Evolutionary conservation across 306 rosid species (phyloP).

Genomic region (Lupinus albus): DNA sequence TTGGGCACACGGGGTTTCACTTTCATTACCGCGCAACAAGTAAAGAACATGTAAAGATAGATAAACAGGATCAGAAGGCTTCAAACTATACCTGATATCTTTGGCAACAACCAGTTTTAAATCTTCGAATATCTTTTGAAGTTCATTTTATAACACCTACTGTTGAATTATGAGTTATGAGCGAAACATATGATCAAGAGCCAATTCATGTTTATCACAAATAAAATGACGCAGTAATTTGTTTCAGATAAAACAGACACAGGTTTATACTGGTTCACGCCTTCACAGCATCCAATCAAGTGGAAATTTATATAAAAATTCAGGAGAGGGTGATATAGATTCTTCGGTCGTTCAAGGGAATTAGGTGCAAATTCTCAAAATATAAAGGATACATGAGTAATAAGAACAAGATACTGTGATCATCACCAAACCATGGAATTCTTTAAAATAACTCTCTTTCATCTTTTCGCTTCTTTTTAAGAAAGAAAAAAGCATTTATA

Average conservation of each 20-base stretch:
- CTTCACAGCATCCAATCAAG: neutral
- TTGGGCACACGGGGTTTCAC: neutral
- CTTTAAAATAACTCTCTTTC: neutral
- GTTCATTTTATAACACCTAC: constrained; percentile 2
- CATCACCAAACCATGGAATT: neutral
- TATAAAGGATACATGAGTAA: neutral
- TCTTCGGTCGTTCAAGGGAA: neutral
- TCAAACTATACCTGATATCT: constrained; percentile 11
- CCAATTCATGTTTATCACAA: constrained; percentile 5
- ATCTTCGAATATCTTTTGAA: neutral
- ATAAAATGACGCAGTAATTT: constrained; percentile 25
- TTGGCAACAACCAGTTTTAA: neutral
- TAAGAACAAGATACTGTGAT: neutral
- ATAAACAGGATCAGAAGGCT: constrained; percentile 10
- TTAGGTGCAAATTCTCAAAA: no score
- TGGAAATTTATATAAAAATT: neutral
- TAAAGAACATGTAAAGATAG: neutral
- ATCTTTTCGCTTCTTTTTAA: neutral
- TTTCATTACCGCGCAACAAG: neutral
- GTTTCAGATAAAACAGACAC: constrained; percentile 23
- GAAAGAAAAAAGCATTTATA: neutral
- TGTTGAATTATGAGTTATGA: constrained; percentile 1
- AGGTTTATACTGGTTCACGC: neutral
- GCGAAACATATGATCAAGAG: neutral
- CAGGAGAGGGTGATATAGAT: constrained; percentile 2